phyloP scores from a whole-genome alignment of 176 grass and related monocot genomes.

The Bothriochloa decipiens region DNA sequence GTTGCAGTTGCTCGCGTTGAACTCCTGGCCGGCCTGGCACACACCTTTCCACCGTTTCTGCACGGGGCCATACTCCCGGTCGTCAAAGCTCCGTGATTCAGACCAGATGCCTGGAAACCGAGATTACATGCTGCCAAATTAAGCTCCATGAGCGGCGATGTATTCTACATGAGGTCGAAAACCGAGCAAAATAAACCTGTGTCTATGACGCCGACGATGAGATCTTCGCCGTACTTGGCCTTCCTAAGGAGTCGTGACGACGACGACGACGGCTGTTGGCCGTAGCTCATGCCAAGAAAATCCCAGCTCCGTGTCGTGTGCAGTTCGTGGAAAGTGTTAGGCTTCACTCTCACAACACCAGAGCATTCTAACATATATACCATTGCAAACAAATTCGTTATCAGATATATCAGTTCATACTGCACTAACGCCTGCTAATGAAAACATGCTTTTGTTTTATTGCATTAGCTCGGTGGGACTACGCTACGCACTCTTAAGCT shows the following conservation, averaged over 20 bases:
- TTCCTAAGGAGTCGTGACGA: not conserved
- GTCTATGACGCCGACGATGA: not conserved
- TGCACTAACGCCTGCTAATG: too few relatives aligned
- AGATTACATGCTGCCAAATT: too few relatives aligned
- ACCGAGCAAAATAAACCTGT: not conserved
- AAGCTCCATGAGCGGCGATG: too few relatives aligned
- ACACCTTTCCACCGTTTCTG: constrained; percentile 24
- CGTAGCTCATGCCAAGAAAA: not conserved
- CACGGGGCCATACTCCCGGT: not conserved
- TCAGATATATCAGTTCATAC: not conserved
- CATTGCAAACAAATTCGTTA: too few relatives aligned
- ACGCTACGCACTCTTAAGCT: not conserved
- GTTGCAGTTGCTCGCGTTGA: constrained; percentile 16
- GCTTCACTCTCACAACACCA: not conserved
- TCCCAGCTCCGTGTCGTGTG: not conserved
- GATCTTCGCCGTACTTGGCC: not conserved
- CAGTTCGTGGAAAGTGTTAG: not conserved
- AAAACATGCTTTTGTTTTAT: too few relatives aligned
- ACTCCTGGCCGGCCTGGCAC: constrained; percentile 5
- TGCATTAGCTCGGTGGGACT: not conserved
- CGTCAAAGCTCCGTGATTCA: not conserved
- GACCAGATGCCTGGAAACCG: not conserved
- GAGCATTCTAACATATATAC: not conserved
- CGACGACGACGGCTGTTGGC: not conserved
- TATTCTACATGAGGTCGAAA: too few relatives aligned